Evolutionary conservation across 257 asterid species (phyloP).

Genomic region (Rauvolfia tetraphylla): DNA sequence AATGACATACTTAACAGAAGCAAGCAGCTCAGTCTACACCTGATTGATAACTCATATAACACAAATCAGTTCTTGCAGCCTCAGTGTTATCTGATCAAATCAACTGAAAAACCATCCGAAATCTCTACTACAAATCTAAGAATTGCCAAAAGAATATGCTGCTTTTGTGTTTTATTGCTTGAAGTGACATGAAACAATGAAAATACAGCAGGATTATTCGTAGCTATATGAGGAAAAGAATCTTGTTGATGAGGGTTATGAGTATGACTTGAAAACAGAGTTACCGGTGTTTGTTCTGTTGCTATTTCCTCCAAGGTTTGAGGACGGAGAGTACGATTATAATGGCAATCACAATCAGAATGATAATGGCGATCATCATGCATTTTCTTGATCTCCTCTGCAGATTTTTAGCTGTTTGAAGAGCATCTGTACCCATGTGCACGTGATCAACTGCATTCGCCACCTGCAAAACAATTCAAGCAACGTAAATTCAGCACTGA

Average conservation of each 20-base stretch:
- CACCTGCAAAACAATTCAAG: constrained; percentile 37
- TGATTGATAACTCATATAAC: not conserved
- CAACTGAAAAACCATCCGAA: not conserved
- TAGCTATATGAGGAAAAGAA: not conserved
- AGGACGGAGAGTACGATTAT: constrained; percentile 56
- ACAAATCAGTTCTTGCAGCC: not conserved
- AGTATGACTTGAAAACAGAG: not conserved
- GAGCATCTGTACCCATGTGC: constrained; percentile 69
- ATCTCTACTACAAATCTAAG: not conserved
- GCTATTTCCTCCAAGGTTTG: constrained; percentile 63
- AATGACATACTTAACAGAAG: not conserved
- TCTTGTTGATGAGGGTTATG: not conserved
- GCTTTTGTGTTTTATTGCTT: not conserved
- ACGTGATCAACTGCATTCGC: constrained; percentile 75
- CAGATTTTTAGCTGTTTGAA: constrained; percentile 68
- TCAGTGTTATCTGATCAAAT: not conserved
- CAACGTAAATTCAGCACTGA: not conserved
- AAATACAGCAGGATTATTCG: constrained; percentile 1
- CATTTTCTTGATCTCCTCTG: constrained; percentile 80
- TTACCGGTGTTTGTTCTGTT: not conserved
- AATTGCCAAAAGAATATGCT: not conserved
- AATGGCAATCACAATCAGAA: constrained; percentile 52
- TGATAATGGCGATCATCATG: constrained; percentile 54
- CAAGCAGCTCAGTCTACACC: not conserved
- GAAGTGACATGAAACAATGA: not conserved